A percentile compares a stretch with the other conserved stretches of the same genome.
These are phyloP conservation scores for Noccaea caerulescens DNA, from an alignment of 345 rosid species.

Conservation along the genomic window DNA sequence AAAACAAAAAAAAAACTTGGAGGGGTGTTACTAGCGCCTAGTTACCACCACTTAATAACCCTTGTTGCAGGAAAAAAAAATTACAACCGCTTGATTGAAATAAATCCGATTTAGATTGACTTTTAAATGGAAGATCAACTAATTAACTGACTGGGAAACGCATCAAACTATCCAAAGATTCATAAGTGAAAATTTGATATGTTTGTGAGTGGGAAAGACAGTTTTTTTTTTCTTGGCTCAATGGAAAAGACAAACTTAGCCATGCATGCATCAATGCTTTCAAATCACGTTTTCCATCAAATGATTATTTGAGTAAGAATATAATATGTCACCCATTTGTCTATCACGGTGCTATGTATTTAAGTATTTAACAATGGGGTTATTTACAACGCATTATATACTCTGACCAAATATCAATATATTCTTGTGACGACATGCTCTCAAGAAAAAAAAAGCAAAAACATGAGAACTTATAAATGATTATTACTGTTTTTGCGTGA, in stretches of 20 bases:
- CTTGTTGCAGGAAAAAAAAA: background rate
- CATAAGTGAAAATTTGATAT: slow-evolving; percentile 6
- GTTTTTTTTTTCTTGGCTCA: slow-evolving; percentile 1
- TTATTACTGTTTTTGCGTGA: too few relatives aligned
- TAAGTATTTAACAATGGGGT: slow-evolving; percentile 2
- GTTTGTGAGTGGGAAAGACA: slow-evolving; percentile 31
- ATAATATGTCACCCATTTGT: slow-evolving; percentile 24
- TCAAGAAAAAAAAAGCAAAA: slow-evolving; percentile 13
- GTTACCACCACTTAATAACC: background rate
- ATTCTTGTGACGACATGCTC: slow-evolving; percentile 17
- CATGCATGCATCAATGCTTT: slow-evolving; percentile 43
- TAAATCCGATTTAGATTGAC: slow-evolving; percentile 4
- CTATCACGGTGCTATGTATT: slow-evolving; percentile 6
- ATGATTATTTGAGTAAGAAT: slow-evolving; percentile 29
- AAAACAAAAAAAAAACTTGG: too few relatives aligned
- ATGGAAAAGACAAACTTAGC: slow-evolving; percentile 40
- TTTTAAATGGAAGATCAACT: slow-evolving; percentile 26
- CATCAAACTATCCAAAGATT: slow-evolving; percentile 5
- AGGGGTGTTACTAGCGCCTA: background rate
- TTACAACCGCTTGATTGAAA: background rate
- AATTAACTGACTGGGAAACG: slow-evolving; percentile 17
- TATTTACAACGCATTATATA: slow-evolving; percentile 4
- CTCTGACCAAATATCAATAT: slow-evolving; percentile 36
- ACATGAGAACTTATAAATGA: background rate
- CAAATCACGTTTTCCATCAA: slow-evolving; percentile 40